Evolutionary conservation across 805 yeast genomes (phyloP).

Genomic region (Pichia membranifaciens): DNA sequence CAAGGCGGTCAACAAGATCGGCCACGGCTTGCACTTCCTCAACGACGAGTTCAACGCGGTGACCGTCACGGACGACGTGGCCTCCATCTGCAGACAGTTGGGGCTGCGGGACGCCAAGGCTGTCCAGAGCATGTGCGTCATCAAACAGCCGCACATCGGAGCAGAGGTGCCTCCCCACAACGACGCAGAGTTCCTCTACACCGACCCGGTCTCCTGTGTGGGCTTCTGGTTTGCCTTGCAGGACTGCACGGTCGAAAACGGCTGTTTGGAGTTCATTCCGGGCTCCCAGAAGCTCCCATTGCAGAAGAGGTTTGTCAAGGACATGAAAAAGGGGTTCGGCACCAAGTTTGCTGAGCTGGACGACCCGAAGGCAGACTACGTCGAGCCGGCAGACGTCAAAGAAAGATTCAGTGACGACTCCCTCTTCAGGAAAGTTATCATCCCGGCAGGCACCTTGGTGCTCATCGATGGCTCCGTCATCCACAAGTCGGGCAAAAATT

Average conservation of each 20-base stretch:
- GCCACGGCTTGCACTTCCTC: slow-evolving; percentile 66
- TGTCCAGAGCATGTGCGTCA: slow-evolving; percentile 71
- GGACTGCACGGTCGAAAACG: slow-evolving; percentile 61
- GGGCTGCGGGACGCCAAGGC: slow-evolving; percentile 61
- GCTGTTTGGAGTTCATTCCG: slow-evolving; percentile 63
- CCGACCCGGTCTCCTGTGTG: slow-evolving; percentile 63
- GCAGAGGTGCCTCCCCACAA: slow-evolving; percentile 75
- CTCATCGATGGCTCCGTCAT: slow-evolving; percentile 66
- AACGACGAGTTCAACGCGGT: slow-evolving; percentile 43
- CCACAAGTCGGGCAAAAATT: slow-evolving; percentile 63
- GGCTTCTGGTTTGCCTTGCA: slow-evolving; percentile 84
- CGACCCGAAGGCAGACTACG: slow-evolving; percentile 18
- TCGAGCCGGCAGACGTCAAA: slow-evolving; percentile 21
- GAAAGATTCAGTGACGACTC: slow-evolving; percentile 28
- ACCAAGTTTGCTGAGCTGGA: slow-evolving; percentile 44
- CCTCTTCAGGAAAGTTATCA: slow-evolving; percentile 47
- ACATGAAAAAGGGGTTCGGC: slow-evolving; percentile 43
- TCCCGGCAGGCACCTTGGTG: slow-evolving; percentile 68
- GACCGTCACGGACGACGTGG: slow-evolving; percentile 47
- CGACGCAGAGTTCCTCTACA: slow-evolving; percentile 67
- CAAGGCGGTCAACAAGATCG: slow-evolving; percentile 66
- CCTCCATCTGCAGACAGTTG: slow-evolving; percentile 46
- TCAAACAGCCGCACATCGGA: slow-evolving; percentile 70
- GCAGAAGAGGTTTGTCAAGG: slow-evolving; percentile 57
- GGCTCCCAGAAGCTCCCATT: slow-evolving; percentile 62